These are phyloP conservation scores for Rhodomyrtus psidioides DNA, from an alignment of 441 rosid genomes.

Conservation along the genomic window DNA sequence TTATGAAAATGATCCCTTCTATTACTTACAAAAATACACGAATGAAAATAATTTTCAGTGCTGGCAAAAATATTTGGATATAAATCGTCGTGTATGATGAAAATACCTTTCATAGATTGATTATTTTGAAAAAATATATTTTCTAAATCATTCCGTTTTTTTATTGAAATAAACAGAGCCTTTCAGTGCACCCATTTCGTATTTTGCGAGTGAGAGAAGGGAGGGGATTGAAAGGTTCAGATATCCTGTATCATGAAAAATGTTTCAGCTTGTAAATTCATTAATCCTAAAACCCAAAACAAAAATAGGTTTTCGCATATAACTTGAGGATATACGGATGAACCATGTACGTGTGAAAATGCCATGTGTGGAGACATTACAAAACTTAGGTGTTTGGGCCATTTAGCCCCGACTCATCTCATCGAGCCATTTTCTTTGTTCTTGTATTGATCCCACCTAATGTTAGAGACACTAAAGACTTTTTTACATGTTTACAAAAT, in stretches of 20 bases:
- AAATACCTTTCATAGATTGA: too few species aligned
- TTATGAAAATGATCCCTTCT: too few species aligned
- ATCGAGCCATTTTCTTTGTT: not conserved
- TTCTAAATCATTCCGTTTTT: too few species aligned
- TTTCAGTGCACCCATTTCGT: not conserved
- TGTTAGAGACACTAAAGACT: not conserved
- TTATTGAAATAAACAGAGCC: too few species aligned
- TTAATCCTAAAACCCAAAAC: not conserved
- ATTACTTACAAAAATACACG: too few species aligned
- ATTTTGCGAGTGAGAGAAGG: not conserved
- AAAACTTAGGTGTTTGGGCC: not conserved
- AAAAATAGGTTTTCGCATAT: not conserved
- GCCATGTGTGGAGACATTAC: not conserved
- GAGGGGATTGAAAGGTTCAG: not conserved
- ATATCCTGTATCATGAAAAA: not conserved
- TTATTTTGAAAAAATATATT: too few species aligned
- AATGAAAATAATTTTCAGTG: too few species aligned
- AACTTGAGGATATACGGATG: not conserved
- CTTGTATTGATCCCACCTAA: not conserved
- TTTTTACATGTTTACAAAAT: not conserved
- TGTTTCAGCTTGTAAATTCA: not conserved
- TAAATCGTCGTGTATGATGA: too few species aligned
- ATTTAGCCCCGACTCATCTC: fast-evolving
- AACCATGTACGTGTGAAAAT: not conserved
- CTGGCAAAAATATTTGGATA: too few species aligned